phyloP scores from a whole-genome alignment of 495 filamentous ascomycete species.

The Penicillium riverlandense region DNA sequence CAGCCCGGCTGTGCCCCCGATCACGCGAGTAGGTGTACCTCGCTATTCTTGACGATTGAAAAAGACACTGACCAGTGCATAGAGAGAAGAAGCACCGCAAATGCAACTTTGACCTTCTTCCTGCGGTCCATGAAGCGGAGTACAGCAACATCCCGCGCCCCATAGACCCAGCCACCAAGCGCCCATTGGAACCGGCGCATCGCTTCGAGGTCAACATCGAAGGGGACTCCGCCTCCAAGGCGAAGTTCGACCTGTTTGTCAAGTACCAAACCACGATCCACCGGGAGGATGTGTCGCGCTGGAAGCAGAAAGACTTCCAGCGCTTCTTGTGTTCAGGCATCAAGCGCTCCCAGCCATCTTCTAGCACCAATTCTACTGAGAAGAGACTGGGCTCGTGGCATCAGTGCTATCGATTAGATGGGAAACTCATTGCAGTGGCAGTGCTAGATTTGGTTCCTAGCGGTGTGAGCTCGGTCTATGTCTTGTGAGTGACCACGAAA shows the following conservation, averaged over 20 bases:
- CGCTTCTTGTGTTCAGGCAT: constrained; percentile 88
- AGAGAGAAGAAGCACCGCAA: constrained; percentile 68
- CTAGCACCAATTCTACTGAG: constrained; percentile 24
- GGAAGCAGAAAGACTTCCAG: constrained; percentile 62
- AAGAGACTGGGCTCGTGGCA: constrained; percentile 82
- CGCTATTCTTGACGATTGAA: neutral
- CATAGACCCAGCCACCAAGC: constrained; percentile 44
- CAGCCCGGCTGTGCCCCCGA: constrained; percentile 64
- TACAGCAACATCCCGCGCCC: constrained; percentile 49
- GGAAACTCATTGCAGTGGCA: constrained; percentile 76
- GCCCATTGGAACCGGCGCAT: constrained; percentile 65
- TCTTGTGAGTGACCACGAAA: constrained; percentile 48
- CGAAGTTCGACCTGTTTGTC: constrained; percentile 74
- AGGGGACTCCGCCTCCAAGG: constrained; percentile 70
- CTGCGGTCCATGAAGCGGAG: constrained; percentile 66
- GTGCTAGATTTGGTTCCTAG: constrained; percentile 84
- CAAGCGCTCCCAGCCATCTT: constrained; percentile 32
- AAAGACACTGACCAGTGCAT: constrained; percentile 5
- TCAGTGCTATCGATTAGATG: constrained; percentile 90
- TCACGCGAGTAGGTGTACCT: constrained; percentile 56
- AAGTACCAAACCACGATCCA: constrained; percentile 85
- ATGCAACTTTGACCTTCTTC: constrained; percentile 65
- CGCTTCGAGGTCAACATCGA: constrained; percentile 74
- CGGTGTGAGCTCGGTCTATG: constrained; percentile 89
- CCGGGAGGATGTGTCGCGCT: constrained; percentile 59